Conservation (phyloP, 352 stramenopile species). For the Blastocystis sp. region DNA sequence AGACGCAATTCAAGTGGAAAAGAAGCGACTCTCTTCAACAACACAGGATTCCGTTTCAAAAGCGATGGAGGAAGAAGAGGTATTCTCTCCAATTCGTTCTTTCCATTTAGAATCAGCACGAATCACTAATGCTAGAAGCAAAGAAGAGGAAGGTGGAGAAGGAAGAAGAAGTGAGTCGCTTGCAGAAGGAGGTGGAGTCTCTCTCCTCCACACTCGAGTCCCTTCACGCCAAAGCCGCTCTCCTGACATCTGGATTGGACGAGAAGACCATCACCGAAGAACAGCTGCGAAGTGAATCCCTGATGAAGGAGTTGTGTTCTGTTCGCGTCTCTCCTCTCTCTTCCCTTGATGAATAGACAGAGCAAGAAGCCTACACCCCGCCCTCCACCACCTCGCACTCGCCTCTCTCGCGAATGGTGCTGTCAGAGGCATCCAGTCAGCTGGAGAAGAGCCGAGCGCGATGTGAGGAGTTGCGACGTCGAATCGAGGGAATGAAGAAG, state of each 20-base stretch:
- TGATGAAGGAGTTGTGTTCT: slow-evolving; percentile 31
- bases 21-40: slow-evolving; percentile 7
- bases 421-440: neutral
- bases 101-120: neutral
- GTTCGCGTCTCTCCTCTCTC: neutral
- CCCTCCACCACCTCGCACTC: neutral
- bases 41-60: neutral
- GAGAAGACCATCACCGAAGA: neutral
- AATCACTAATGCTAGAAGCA: neutral
- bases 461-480: neutral
- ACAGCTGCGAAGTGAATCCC: neutral
- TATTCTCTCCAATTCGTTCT: neutral
- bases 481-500: neutral
- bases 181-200: neutral
- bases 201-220: neutral
- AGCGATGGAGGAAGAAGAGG: slow-evolving; percentile 1
- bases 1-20: neutral
- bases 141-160: slow-evolving; percentile 27
- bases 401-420: neutral
- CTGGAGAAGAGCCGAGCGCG: neutral
- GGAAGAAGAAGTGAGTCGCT: neutral
- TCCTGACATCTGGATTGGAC: neutral
- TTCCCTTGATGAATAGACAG: neutral
- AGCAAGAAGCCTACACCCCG: neutral
- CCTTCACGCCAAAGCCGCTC: neutral